A percentile compares a stretch with the other conserved stretches of the same genome.
Evolutionary conservation across 495 filamentous ascomycete species (phyloP).

Genomic region (Podospora appendiculata): DNA sequence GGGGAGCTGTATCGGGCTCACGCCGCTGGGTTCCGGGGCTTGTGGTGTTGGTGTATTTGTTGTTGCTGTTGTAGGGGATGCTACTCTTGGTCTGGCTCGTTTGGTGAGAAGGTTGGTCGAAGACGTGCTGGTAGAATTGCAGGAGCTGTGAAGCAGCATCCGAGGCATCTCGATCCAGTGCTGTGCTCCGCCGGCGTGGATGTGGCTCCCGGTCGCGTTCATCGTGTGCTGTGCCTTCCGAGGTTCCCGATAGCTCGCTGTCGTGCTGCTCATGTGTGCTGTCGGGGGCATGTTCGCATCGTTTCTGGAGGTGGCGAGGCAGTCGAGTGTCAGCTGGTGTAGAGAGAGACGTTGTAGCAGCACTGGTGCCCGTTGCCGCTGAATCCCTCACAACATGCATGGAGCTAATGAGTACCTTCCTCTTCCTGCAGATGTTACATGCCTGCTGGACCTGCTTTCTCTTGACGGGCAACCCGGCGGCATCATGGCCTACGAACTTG

Average conservation of each 20-base stretch:
- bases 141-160: slow-evolving; percentile 19
- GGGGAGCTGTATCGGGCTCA: slow-evolving; percentile 15
- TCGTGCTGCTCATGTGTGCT: not conserved
- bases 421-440: slow-evolving; percentile 36
- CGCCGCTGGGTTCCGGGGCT: not conserved
- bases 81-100: no score
- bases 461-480: slow-evolving; percentile 35
- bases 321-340: no score
- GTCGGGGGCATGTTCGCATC: slow-evolving; percentile 8
- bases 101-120: not conserved
- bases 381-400: not conserved
- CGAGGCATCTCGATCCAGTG: slow-evolving; percentile 11
- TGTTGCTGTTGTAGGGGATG: no score
- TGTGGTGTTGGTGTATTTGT: not conserved
- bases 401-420: slow-evolving; percentile 23
- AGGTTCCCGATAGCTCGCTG: no score
- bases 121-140: slow-evolving; percentile 15
- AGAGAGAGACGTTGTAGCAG: no score
- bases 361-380: no score
- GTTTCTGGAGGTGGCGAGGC: slow-evolving; percentile 6
- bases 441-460: slow-evolving; percentile 41
- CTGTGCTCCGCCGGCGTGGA: not conserved
- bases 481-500: slow-evolving; percentile 39
- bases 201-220: no score
- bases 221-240: no score